Evolutionary conservation across 768 basidiomycete genomes (phyloP).

Genomic region (Suillus americanus): DNA sequence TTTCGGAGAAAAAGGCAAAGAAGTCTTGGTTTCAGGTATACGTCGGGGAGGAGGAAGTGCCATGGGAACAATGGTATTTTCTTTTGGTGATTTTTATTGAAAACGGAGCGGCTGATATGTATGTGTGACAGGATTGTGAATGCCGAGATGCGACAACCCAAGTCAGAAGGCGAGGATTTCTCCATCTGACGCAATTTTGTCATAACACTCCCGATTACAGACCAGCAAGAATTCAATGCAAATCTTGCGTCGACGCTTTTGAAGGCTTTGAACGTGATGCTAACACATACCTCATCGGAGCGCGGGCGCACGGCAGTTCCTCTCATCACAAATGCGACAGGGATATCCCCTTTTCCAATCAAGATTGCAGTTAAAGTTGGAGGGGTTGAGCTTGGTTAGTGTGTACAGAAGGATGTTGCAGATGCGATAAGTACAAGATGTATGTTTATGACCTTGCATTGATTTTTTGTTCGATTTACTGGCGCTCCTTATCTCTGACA

Average conservation of each 20-base stretch:
- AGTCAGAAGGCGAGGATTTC: constrained; percentile 52
- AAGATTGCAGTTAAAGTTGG: constrained; percentile 68
- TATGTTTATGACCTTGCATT: background rate
- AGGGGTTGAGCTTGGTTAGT: constrained; percentile 55
- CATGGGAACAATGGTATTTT: constrained; percentile 83
- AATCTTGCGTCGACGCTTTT: constrained; percentile 63
- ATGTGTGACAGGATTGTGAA: constrained; percentile 63
- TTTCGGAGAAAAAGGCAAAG: constrained; percentile 75
- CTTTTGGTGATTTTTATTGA: background rate
- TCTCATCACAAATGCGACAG: constrained; percentile 71
- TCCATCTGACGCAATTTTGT: background rate
- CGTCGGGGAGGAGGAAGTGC: constrained; percentile 75
- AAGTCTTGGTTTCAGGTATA: constrained; percentile 79
- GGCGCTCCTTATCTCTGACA: background rate
- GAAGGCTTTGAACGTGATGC: constrained; percentile 67
- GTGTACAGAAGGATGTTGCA: background rate
- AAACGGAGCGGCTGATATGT: background rate
- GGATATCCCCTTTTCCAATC: constrained; percentile 81
- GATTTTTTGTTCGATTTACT: background rate
- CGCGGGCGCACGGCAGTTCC: constrained; percentile 73
- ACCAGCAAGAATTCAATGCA: constrained; percentile 52
- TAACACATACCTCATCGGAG: constrained; percentile 78
- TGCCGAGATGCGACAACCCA: constrained; percentile 74
- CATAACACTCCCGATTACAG: constrained; percentile 24
- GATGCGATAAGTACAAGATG: background rate